These are phyloP conservation scores for Dothistroma septosporum DNA, from an alignment of 2,329 filamentous ascomycete species.

Conservation along the genomic window DNA sequence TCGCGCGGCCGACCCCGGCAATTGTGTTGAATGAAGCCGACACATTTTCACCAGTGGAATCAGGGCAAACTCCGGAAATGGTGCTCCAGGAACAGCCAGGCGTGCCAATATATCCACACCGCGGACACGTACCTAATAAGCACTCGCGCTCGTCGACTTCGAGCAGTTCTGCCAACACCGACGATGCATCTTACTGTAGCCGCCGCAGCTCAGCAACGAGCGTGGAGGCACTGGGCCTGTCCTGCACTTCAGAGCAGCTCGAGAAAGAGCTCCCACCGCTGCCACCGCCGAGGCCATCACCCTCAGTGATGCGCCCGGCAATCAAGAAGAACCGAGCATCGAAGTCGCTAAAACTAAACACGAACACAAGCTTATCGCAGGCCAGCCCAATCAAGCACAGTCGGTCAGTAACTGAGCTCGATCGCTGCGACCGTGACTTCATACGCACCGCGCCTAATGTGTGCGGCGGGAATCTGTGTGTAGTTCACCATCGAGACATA, in stretches of 20 bases:
- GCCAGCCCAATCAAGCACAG: slow-evolving; percentile 1
- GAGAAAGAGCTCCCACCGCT: slow-evolving; percentile 18
- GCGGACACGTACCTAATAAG: slow-evolving; percentile 6
- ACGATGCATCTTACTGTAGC: slow-evolving; percentile 40
- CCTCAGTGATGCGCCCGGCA: slow-evolving; percentile 1
- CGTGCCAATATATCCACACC: slow-evolving; percentile 2
- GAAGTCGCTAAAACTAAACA: slow-evolving; percentile 7
- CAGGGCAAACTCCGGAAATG: neutral
- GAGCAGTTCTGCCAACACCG: slow-evolving; percentile 33
- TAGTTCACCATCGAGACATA: neutral
- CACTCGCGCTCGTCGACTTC: slow-evolving; percentile 32
- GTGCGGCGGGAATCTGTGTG: neutral
- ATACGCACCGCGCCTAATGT: slow-evolving; percentile 15
- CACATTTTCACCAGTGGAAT: slow-evolving; percentile 2
- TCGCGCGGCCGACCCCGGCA: slow-evolving; percentile 12
- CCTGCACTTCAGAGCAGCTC: slow-evolving; percentile 11
- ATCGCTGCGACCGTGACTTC: slow-evolving; percentile 23
- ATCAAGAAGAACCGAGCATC: slow-evolving; percentile 1
- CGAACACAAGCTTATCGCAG: neutral
- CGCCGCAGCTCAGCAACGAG: slow-evolving; percentile 32
- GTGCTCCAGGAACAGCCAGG: neutral
- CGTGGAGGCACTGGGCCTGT: slow-evolving; percentile 14
- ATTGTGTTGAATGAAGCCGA: slow-evolving; percentile 14
- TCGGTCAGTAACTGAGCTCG: slow-evolving; percentile 23
- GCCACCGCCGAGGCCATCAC: slow-evolving; percentile 6